Evolutionary conservation across 371 early-diverging fungal species (phyloP).

Genomic region (Mortierella sp.): DNA sequence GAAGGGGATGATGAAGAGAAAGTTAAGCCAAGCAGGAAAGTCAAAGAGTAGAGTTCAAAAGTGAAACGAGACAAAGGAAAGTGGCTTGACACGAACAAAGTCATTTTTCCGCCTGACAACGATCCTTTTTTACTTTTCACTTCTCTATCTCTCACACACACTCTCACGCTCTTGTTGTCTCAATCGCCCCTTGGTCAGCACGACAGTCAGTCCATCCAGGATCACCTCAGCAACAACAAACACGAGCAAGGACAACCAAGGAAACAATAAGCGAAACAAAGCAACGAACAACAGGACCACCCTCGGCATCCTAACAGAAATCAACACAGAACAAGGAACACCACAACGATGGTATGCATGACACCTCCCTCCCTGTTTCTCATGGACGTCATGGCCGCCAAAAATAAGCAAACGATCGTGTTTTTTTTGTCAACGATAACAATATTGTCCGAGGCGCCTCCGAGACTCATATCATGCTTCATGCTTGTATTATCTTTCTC

Average conservation of each 20-base stretch:
- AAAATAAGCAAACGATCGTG: background rate
- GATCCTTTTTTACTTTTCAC: background rate
- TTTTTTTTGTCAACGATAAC: too few relatives aligned
- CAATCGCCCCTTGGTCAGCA: slow-evolving; percentile 9
- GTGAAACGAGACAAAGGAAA: background rate
- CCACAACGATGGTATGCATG: slow-evolving; percentile 2
- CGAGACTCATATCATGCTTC: too few relatives aligned
- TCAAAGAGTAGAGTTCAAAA: background rate
- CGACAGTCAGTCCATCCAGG: background rate
- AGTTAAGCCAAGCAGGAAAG: background rate
- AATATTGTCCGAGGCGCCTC: too few relatives aligned
- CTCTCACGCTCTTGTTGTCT: background rate
- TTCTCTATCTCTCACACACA: background rate
- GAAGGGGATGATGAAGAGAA: slow-evolving; percentile 6
- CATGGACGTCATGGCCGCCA: background rate
- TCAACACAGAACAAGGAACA: background rate
- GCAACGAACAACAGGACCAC: background rate
- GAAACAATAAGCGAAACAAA: background rate
- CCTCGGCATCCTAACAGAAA: too few relatives aligned
- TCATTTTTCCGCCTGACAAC: slow-evolving; percentile 6
- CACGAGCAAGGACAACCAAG: background rate
- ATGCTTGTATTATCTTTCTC: background rate
- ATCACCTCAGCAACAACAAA: background rate
- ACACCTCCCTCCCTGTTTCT: background rate
- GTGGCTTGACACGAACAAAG: background rate